Conservation (phyloP, 768 basidiomycete species). For the Xerocomellus dryophilus region DNA sequence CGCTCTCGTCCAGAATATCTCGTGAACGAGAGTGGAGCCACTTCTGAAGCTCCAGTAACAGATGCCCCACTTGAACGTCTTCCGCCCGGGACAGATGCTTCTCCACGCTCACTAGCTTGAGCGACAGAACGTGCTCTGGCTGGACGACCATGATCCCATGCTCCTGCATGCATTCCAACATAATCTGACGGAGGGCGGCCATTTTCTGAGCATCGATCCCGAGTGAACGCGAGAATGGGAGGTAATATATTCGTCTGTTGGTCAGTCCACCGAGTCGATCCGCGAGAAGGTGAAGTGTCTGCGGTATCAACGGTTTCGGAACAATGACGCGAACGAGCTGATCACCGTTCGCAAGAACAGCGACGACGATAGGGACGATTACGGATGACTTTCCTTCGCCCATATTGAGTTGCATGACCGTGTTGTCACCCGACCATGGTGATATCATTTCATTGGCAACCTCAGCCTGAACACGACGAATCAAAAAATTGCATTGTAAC, state of each 20-base stretch:
- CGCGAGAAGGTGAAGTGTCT: constrained; percentile 47
- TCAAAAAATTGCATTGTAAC: constrained; percentile 41
- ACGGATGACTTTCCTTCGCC: constrained; percentile 37
- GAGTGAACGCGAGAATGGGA: constrained; percentile 47
- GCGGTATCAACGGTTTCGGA: constrained; percentile 42
- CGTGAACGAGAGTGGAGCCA: constrained; percentile 26
- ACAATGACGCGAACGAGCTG: constrained; percentile 48
- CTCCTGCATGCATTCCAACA: constrained; percentile 36
- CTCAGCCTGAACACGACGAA: constrained; percentile 38
- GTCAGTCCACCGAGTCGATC: constrained; percentile 41
- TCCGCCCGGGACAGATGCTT: constrained; percentile 11
- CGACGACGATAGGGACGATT: constrained; percentile 43
- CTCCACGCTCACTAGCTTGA: constrained; percentile 45
- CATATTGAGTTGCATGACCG: no score
- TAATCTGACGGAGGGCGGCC: constrained; percentile 29
- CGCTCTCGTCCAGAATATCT: constrained; percentile 30
- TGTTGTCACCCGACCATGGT: no score
- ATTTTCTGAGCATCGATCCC: constrained; percentile 17
- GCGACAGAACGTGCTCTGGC: constrained; percentile 52
- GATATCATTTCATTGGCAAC: constrained; percentile 25
- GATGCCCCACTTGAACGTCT: background rate
- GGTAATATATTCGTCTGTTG: constrained; percentile 45
- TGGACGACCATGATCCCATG: constrained; percentile 49
- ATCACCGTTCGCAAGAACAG: constrained; percentile 40
- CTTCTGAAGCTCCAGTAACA: constrained; percentile 26